A percentile compares a stretch with the other conserved stretches of the same genome.
Evolutionary conservation across 148 eudicot species (phyloP).

Genomic region (Diospyros lotus): DNA sequence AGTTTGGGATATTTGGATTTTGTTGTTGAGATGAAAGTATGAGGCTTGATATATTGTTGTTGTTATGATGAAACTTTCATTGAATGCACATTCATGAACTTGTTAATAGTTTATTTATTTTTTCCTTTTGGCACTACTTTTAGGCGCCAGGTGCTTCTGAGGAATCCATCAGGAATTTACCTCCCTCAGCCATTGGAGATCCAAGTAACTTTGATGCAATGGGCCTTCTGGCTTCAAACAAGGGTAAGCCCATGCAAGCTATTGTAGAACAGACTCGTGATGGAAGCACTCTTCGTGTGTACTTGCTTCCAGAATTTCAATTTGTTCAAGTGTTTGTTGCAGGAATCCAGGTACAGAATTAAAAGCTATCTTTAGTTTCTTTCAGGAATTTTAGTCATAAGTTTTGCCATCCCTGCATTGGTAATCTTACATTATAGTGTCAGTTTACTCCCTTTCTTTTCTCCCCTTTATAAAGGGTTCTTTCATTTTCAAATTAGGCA

Average conservation of each 20-base stretch:
- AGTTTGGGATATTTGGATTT: conserved; percentile 1
- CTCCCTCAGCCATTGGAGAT: conserved; percentile 88
- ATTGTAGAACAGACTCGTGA: conserved; percentile 93
- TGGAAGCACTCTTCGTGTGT: conserved; percentile 84
- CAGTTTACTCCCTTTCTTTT: background rate
- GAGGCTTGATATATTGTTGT: no score
- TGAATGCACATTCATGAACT: background rate
- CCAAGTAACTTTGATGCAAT: conserved; percentile 58
- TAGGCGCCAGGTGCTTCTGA: conserved; percentile 87
- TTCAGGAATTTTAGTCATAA: background rate
- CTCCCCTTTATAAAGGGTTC: background rate
- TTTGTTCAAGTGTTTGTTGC: conserved; percentile 85
- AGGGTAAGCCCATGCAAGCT: conserved; percentile 75
- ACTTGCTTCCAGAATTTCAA: conserved; percentile 84
- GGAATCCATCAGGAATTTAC: conserved; percentile 73
- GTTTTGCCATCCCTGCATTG: background rate
- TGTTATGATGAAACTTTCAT: background rate
- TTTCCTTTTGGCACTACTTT: conserved; percentile 5
- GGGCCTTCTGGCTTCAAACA: conserved; percentile 47
- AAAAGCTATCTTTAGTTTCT: background rate
- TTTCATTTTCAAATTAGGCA: conserved; percentile 37
- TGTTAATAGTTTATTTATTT: background rate
- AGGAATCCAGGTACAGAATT: conserved; percentile 67
- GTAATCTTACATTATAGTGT: conserved; percentile 4
- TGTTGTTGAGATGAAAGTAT: background rate